Percentiles rank a stretch among this genome's conserved stretches.
phyloP scores from a whole-genome alignment of 352 stramenopile genomes.

The Phytophthora boehmeriae region DNA sequence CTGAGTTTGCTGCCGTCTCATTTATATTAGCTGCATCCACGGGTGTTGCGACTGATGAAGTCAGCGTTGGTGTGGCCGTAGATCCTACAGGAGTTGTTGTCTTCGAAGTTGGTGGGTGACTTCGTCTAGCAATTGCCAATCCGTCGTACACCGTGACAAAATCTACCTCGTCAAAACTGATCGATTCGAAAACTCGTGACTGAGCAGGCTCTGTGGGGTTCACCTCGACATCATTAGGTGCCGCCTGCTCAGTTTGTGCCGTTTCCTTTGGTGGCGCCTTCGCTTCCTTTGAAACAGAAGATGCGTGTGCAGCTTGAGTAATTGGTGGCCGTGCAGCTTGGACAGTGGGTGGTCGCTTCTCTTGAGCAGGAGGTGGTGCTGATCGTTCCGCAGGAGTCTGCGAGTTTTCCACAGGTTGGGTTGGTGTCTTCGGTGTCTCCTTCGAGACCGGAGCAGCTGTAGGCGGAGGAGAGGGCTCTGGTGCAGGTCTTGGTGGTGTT shows the following conservation, averaged over 20 bases:
- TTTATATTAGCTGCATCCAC: constrained; percentile 1
- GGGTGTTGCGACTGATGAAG: constrained; percentile 2
- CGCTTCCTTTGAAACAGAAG: neutral
- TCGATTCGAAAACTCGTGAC: constrained; percentile 45
- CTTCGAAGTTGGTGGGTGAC: constrained; percentile 15
- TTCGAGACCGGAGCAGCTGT: neutral
- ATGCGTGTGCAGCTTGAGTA: neutral
- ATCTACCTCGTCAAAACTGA: constrained; percentile 47
- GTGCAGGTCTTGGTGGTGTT: neutral
- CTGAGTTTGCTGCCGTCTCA: constrained; percentile 11
- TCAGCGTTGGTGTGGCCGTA: constrained; percentile 15
- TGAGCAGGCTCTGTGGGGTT: constrained; percentile 27
- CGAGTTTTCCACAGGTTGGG: neutral
- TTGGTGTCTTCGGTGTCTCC: neutral
- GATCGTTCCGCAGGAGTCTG: neutral
- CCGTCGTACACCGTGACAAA: constrained; percentile 50
- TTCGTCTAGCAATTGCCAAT: constrained; percentile 47
- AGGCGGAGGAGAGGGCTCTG: neutral
- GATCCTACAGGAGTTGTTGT: neutral
- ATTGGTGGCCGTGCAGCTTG: neutral
- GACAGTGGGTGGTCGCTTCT: neutral
- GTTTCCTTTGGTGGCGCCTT: neutral
- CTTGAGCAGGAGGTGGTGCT: neutral
- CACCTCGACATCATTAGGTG: neutral
- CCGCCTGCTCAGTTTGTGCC: neutral